phyloP scores from a whole-genome alignment of 495 filamentous ascomycete species.

The Podospora appendiculata region DNA sequence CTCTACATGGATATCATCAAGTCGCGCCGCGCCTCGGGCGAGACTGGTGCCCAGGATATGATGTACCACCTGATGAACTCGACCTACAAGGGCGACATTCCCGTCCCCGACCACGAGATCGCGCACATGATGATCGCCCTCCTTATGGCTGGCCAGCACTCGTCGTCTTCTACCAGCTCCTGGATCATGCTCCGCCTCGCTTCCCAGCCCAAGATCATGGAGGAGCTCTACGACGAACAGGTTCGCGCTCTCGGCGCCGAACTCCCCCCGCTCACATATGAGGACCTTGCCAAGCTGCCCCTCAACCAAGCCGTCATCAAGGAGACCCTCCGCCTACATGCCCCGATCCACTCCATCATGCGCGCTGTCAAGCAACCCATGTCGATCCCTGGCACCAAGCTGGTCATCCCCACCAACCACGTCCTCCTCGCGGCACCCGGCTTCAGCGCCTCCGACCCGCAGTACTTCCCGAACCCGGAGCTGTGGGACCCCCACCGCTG shows the following conservation, averaged over 20 bases:
- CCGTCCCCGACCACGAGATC: conserved; percentile 69
- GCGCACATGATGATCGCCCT: conserved; percentile 91
- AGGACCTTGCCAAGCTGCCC: conserved; percentile 60
- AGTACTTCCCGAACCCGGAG: conserved; percentile 74
- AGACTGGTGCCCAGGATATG: conserved; percentile 57
- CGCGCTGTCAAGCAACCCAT: conserved; percentile 77
- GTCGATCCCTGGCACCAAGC: conserved; percentile 69
- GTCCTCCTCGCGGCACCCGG: conserved; percentile 76
- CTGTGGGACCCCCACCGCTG: conserved; percentile 86
- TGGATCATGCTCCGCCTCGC: conserved; percentile 80
- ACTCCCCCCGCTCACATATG: conserved; percentile 56
- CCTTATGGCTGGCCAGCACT: conserved; percentile 85
- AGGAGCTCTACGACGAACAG: conserved; percentile 73
- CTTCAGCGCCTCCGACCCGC: conserved; percentile 57
- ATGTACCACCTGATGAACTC: conserved; percentile 78
- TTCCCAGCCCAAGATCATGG: conserved; percentile 60
- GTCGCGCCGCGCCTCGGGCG: conserved; percentile 45
- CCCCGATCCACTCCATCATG: conserved; percentile 79
- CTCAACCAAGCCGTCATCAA: conserved; percentile 65
- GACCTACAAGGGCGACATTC: conserved; percentile 64
- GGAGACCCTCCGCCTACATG: conserved; percentile 73
- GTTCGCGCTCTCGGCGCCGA: conserved; percentile 51
- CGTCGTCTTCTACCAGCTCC: conserved; percentile 68
- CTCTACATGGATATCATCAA: conserved; percentile 74
- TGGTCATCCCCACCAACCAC: conserved; percentile 67